phyloP scores from a whole-genome alignment of 2,329 filamentous ascomycete species.

The Sporothrix curviconia region DNA sequence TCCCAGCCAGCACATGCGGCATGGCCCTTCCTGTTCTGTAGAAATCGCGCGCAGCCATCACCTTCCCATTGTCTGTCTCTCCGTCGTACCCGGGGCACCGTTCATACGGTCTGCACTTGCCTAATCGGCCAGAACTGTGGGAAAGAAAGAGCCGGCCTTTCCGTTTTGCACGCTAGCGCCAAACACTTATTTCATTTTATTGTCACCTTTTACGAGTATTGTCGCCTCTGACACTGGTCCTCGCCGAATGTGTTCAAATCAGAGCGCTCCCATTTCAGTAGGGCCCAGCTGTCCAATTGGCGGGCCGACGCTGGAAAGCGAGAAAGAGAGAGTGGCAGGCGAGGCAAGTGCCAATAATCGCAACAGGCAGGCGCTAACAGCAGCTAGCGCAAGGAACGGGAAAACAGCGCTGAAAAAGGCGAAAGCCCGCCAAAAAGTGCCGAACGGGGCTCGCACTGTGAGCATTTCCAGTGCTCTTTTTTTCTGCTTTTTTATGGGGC shows the following conservation, averaged over 20 bases:
- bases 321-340: background rate
- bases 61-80: background rate
- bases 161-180: conserved; percentile 11
- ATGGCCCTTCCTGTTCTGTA: background rate
- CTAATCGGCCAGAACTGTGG: background rate
- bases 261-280: background rate
- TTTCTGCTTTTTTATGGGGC: background rate
- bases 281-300: conserved; percentile 3
- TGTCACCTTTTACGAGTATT: background rate
- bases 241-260: background rate
- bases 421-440: background rate
- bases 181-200: conserved; percentile 8
- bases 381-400: conserved; percentile 5
- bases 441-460: background rate
- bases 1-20: background rate
- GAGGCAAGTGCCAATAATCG: background rate
- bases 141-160: conserved; percentile 7
- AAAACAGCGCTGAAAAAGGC: conserved; percentile 3
- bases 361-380: background rate
- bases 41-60: background rate
- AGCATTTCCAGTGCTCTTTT: background rate
- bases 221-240: background rate
- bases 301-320: background rate
- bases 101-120: background rate
- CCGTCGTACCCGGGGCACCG: background rate